Evolutionary conservation across 2,329 filamentous ascomycete genomes (phyloP).

Genomic region (Venturiaceae sp.): DNA sequence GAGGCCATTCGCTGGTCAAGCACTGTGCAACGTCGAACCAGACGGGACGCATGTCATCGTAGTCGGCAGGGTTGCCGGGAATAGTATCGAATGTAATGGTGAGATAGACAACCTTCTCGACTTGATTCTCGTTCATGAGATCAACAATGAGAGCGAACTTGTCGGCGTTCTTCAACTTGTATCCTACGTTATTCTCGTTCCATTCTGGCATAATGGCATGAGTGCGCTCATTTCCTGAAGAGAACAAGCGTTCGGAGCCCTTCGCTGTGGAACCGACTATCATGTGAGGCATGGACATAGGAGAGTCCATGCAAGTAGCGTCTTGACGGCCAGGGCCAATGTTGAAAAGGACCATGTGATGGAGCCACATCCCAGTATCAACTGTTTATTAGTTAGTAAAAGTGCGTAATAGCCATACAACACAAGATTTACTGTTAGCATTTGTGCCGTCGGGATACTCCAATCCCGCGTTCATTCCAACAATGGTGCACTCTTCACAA

Average conservation of each 20-base stretch:
- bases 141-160: conserved; percentile 8
- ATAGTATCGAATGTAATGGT: conserved; percentile 8
- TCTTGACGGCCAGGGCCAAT: conserved; percentile 4
- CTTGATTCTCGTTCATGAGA: conserved; percentile 8
- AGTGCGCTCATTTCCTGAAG: conserved; percentile 7
- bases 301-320: conserved; percentile 3
- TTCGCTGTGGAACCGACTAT: not conserved
- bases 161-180: conserved; percentile 1
- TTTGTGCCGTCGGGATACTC: conserved; percentile 6
- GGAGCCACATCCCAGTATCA: not conserved
- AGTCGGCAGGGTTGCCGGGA: not conserved
- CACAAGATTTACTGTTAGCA: conserved; percentile 1
- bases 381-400: not conserved
- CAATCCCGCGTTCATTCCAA: conserved; percentile 6
- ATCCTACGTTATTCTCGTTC: conserved; percentile 5
- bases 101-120: conserved; percentile 5
- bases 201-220: conserved; percentile 1
- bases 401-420: not conserved
- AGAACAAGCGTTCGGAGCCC: conserved; percentile 4
- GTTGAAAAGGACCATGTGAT: conserved; percentile 5
- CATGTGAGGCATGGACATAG: conserved; percentile 4
- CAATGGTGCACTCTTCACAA: conserved; percentile 3
- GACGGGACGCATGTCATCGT: conserved; percentile 7
- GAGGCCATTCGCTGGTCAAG: conserved; percentile 1
- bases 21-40: conserved; percentile 9